Evolutionary conservation across 1,139 yeast species (phyloP).

Genomic region (Nematodospora anomalae): DNA sequence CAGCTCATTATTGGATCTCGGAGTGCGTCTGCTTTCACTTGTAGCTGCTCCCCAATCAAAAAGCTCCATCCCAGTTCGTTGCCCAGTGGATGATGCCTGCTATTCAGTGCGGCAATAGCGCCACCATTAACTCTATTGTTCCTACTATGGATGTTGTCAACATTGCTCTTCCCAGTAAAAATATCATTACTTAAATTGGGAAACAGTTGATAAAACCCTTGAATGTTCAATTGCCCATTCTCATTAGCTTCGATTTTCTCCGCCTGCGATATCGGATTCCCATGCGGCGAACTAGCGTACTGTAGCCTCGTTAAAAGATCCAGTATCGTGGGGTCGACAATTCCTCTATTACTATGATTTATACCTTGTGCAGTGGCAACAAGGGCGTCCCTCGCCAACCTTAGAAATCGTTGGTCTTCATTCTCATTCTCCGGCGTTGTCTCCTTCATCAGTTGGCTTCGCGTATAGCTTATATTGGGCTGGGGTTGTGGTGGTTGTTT

Average conservation of each 20-base stretch:
- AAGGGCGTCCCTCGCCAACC: conserved; percentile 47
- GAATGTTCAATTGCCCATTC: conserved; percentile 46
- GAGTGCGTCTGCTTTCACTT: conserved; percentile 10
- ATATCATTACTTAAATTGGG: conserved; percentile 47
- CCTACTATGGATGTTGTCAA: background rate
- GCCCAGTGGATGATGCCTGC: conserved; percentile 15
- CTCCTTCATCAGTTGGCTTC: conserved; percentile 8
- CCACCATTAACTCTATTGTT: background rate
- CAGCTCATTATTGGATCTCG: conserved; percentile 1
- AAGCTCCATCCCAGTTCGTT: conserved; percentile 39
- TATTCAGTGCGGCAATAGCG: background rate
- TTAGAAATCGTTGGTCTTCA: conserved; percentile 43
- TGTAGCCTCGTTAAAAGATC: conserved; percentile 52
- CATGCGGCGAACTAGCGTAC: conserved; percentile 56
- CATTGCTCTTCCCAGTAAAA: conserved; percentile 18
- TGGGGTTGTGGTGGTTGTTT: conserved; percentile 6
- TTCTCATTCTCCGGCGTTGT: conserved; percentile 15
- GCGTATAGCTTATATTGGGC: conserved; percentile 15
- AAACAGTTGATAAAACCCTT: conserved; percentile 42
- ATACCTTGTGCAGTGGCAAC: conserved; percentile 46
- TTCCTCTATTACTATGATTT: conserved; percentile 19
- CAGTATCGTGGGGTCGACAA: conserved; percentile 55
- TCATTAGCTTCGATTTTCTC: conserved; percentile 39
- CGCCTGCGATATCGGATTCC: conserved; percentile 43
- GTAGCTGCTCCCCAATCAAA: conserved; percentile 30